Base-by-base conservation (phyloP, 345 rosid genomes). In the Ceriops zippeliana region DNA sequence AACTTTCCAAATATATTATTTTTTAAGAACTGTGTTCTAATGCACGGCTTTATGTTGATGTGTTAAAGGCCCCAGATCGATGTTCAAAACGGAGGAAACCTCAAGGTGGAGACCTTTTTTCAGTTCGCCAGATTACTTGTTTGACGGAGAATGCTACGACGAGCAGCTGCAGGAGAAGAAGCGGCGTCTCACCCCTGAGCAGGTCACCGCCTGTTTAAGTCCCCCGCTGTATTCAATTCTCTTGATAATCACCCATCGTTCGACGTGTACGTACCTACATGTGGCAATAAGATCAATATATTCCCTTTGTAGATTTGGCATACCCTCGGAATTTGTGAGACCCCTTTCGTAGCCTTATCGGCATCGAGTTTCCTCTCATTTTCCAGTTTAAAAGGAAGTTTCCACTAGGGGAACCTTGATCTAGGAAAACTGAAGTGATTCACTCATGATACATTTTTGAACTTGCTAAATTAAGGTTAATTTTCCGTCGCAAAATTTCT, bases 141-240 rank as follows among this genome's bases (percentile, higher is more conserved):
- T 75, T 67, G 93, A 93, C 11, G 96, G 88, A 6, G 89, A 87
- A 46, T 89, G 83, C 67, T 89, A 87, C 70, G 97, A 93, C 46
- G 97, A 93, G 7, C 96, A 87, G 78, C 52, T 66, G 66, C 87
- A 87, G 16, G 97, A 90, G 77, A 93, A 90, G 81, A 93, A 93
- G 66, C 96, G 97, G 57, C 92, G 97, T 32, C 96, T 92, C 53
- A 84, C 88, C 21, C 34, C 83, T 1, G 85, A 90, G 63, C 97
- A 92, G 92, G 98, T 89, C 13, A 35, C 56, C 46, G 1, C 17
- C 16, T 56, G 20, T 13, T 16, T 9, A 17, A 30, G 31, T 49
- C 13, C 5, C 46, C 7, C 7, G 2, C 5, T 49, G 53, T 5
- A 10, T 63, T 46, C 24, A 6, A 5, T 42, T 46, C 13, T 49